Base-by-base conservation (phyloP, 257 asterid species). In the Cinchona pubescens region DNA sequence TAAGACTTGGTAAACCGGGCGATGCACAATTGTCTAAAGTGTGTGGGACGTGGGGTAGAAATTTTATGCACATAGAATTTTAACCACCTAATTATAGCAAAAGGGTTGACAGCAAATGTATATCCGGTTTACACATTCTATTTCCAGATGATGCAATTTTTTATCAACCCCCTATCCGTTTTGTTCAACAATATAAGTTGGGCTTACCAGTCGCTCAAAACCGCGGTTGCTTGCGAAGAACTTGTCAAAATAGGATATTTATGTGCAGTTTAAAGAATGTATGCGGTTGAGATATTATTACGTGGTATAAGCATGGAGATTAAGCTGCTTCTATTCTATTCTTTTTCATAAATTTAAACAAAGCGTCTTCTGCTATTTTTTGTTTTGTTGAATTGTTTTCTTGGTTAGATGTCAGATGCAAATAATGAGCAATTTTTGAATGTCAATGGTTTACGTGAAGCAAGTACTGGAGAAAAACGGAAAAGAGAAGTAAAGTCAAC, bases 401-500 rank as follows among this genome's bases (percentile, higher is more conserved):
- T 48, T 21, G 69, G 19, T 25, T 65, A 93, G 98, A 87, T 89
- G 88, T 88, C 86, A 46, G 91, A 82, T 45, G 73, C 80, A 38
- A 83, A 48, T 49, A 78, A 79, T 21, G 97, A 82, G 55, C 75
- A 83, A 6, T 86, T 80, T 67, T 65, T 86, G 75, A 96, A 91
- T 62, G 60, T 81, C 38, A 74, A 75, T 79, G 88, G 87, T 71
- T 77, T 85, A 14, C 83, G 93, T 0, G 97, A 86, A 85, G 86
- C 84, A 35, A 88, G 87, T 86, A 76, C 75, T 0, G 91, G 91
- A 5, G 92, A 86, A 76, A 90, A 90, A 75, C 87, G 90, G 7
- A 90, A 86, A 78, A 87, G 96, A 66, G 99, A 90, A 29, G 95
- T 90, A 76, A 89, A 87, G 82, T 70, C 86, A 23, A 86, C 96